These are phyloP conservation scores for Ambrosiella beaveri DNA, from an alignment of 2,329 filamentous ascomycete genomes.

Conservation along the genomic window DNA sequence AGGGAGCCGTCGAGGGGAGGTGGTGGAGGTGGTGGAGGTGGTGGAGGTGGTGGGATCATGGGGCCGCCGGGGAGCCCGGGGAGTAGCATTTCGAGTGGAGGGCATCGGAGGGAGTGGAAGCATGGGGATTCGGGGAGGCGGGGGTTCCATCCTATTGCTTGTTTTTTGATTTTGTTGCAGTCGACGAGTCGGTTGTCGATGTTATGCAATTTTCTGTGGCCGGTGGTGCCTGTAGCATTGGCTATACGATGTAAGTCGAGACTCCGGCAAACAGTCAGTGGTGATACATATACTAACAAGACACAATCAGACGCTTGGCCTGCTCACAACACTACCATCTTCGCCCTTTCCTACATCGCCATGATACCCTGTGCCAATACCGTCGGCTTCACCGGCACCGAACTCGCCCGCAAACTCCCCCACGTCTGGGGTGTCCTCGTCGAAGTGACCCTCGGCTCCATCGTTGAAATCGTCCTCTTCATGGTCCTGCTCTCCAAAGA, in stretches of 20 bases:
- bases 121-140: conserved; percentile 25
- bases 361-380: conserved; percentile 33
- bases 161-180: conserved; percentile 26
- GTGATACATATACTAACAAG: neutral
- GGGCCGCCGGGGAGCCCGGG: neutral
- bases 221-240: conserved; percentile 29
- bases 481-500: conserved; percentile 47
- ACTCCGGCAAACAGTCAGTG: neutral
- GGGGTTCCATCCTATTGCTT: conserved; percentile 26
- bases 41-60: neutral
- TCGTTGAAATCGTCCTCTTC: conserved; percentile 72
- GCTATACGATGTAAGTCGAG: conserved; percentile 18
- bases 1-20: neutral
- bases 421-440: conserved; percentile 50
- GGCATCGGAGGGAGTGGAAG: neutral
- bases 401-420: conserved; percentile 63
- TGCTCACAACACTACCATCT: conserved; percentile 25
- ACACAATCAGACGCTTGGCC: conserved; percentile 18
- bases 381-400: conserved; percentile 34
- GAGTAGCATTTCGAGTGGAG: neutral
- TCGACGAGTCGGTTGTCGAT: conserved; percentile 28
- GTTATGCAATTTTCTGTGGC: conserved; percentile 32
- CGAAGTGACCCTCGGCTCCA: conserved; percentile 44
- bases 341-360: conserved; percentile 30
- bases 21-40: neutral